Conservation (phyloP, 2,329 filamentous ascomycete genomes). For the Cordyceps cicadae region DNA sequence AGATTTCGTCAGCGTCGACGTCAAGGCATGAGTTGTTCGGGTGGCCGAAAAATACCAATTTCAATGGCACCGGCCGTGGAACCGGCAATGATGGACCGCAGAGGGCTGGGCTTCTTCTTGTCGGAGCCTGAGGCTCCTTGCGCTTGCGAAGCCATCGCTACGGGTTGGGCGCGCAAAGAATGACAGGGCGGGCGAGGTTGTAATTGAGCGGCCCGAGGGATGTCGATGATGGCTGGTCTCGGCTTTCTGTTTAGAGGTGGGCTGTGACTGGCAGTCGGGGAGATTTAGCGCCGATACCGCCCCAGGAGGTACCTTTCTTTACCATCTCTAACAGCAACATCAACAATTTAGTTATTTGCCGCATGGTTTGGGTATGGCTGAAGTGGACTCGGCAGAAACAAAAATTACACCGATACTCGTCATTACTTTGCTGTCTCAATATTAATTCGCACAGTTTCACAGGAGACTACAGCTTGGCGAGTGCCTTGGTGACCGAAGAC, state of each 20-base stretch:
- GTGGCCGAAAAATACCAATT: conserved; percentile 56
- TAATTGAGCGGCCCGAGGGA: background rate
- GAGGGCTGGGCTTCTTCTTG: conserved; percentile 57
- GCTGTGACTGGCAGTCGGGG: background rate
- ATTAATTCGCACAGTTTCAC: background rate
- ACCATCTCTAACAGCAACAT: background rate
- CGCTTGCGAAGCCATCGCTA: conserved; percentile 10
- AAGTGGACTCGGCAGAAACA: background rate
- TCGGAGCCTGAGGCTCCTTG: conserved; percentile 10
- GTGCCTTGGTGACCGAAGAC: conserved; percentile 25
- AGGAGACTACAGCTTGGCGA: background rate
- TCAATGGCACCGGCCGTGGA: conserved; percentile 91
- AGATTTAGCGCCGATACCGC: conserved; percentile 10
- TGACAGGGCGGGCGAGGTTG: background rate
- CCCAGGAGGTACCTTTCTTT: background rate
- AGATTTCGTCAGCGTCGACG: background rate
- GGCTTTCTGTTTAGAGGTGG: background rate
- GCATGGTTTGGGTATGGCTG: background rate
- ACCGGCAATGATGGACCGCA: conserved; percentile 87
- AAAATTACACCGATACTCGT: background rate
- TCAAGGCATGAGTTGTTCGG: background rate
- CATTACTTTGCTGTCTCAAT: background rate
- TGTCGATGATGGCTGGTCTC: background rate
- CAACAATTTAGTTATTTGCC: background rate
- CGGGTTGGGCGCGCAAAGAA: background rate